Evolutionary conservation across 2,329 filamentous ascomycete genomes (phyloP).

Genomic region (Paracoccidioides lutzii): DNA sequence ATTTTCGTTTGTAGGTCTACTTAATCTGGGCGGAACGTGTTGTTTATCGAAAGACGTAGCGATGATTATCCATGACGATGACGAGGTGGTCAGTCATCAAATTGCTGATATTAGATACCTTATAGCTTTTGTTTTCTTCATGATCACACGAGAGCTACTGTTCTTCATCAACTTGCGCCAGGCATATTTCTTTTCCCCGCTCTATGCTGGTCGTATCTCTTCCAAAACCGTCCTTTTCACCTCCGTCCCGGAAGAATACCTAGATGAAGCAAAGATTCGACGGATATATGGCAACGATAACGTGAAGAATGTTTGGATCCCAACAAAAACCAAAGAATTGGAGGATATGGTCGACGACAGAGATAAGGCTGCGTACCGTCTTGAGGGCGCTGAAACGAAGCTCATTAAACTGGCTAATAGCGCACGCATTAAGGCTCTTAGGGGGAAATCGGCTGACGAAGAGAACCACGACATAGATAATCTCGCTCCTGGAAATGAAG

Average conservation of each 20-base stretch:
- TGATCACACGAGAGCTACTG: slow-evolving; percentile 74
- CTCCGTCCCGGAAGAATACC: slow-evolving; percentile 65
- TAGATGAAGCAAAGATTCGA: slow-evolving; percentile 62
- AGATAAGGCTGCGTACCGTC: slow-evolving; percentile 62
- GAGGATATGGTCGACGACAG: slow-evolving; percentile 71
- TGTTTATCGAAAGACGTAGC: background rate
- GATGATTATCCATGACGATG: too few species aligned
- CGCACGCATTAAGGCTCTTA: slow-evolving; percentile 53
- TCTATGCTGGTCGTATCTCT: slow-evolving; percentile 74
- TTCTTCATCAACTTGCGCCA: slow-evolving; percentile 89
- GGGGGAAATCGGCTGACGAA: slow-evolving; percentile 40
- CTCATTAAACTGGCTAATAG: slow-evolving; percentile 69
- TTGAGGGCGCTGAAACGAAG: slow-evolving; percentile 78
- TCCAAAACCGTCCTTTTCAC: slow-evolving; percentile 84
- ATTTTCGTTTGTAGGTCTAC: slow-evolving; percentile 52
- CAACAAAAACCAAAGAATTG: slow-evolving; percentile 61
- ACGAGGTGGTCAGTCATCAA: background rate
- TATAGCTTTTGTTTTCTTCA: slow-evolving; percentile 66
- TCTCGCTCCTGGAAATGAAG: slow-evolving; percentile 35
- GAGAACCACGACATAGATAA: slow-evolving; percentile 11
- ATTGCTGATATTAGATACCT: background rate
- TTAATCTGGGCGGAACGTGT: background rate
- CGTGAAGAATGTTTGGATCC: slow-evolving; percentile 75
- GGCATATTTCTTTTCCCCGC: slow-evolving; percentile 75
- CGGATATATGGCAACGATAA: slow-evolving; percentile 65